Evolutionary conservation across 1,284 basidiomycete genomes (phyloP), one percentile per base, ranked within the genome.

Genomic region (Abortiporus biennis): DNA sequence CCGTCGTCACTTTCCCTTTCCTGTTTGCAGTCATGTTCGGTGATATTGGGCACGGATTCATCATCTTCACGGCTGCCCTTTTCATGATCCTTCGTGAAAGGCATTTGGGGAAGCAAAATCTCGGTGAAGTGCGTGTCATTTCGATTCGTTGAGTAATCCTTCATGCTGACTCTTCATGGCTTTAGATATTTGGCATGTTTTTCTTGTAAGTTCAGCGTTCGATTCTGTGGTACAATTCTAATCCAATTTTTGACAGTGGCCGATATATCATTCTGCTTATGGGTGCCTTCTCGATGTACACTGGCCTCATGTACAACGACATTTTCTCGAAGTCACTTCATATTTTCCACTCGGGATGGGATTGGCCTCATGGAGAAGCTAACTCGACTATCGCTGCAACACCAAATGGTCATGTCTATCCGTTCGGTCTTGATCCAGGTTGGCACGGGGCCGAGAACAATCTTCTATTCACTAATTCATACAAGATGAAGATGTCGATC

Each of bases 401-500:
- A 4, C 55, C 72, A 17, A 89, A 75, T 45, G 85, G 85, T 3
- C 69, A 75, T 52, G 72, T 80, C 25, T 99, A 99, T 69, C 80
- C 88, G 2, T 92, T 99, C 54, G 96, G 96, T 53, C 65, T 99
- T 52, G 96, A 99, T 63, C 93, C 95, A 35, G 83, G 71, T 43
- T 99, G 96, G 96, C 93, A 97, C 62, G 92, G 85, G 25, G 76
- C 94, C 6, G 90, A 93, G 54, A 99, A 99, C 61, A 73, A 73
- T 1, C 75, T 99, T 46, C 84, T 98, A 43, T 99, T 99, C 64
- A 90, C 88, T 49, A 99, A 99, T 66, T 98, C 94, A 43, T 94
- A 96, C 75, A 99, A 99, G 83, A 99, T 99, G 96, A 99, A 99
- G 74, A 94, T 99, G 92, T 92, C 92, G 13, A 87, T 99, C 59